Percentiles rank a stretch among this genome's conserved stretches.
Conservation (phyloP, 257 asterid genomes). For the Plantago elongata region DNA sequence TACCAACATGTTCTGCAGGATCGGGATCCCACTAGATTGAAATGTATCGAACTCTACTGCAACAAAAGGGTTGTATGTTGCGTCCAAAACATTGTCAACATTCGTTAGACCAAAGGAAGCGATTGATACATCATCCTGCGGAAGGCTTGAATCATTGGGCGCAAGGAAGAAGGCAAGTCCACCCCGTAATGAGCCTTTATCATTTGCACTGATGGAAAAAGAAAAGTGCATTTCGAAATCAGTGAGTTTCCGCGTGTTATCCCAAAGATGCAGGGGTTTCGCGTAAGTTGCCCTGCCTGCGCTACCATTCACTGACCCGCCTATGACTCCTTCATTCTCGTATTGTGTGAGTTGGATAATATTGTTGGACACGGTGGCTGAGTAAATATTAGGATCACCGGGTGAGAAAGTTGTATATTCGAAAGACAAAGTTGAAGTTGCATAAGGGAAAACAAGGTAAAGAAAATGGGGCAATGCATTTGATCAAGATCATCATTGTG, state of each 20-base stretch:
- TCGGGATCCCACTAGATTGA: too few species aligned
- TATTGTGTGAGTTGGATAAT: neutral
- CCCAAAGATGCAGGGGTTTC: constrained; percentile 24
- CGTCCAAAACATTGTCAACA: too few species aligned
- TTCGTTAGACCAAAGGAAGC: constrained; percentile 26
- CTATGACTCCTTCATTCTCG: too few species aligned
- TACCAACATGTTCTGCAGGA: constrained; percentile 42
- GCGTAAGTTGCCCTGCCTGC: constrained; percentile 24
- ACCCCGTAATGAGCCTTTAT: neutral
- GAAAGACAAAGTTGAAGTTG: neutral
- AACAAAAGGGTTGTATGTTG: too few species aligned
- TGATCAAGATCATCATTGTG: too few species aligned
- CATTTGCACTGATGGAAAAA: constrained; percentile 18
- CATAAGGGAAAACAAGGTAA: neutral
- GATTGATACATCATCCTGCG: constrained; percentile 8
- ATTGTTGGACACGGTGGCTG: neutral
- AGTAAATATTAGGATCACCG: neutral
- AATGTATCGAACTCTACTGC: constrained; percentile 48
- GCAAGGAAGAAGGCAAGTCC: constrained; percentile 30
- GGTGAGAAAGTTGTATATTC: neutral
- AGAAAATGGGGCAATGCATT: too few species aligned
- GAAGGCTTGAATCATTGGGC: constrained; percentile 5
- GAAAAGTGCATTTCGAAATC: constrained; percentile 25
- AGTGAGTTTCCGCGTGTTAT: constrained; percentile 19
- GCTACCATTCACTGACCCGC: too few species aligned